Evolutionary conservation across 2,329 filamentous ascomycete species (phyloP).

Genomic region (Chrysoporthe deuterocubensis): DNA sequence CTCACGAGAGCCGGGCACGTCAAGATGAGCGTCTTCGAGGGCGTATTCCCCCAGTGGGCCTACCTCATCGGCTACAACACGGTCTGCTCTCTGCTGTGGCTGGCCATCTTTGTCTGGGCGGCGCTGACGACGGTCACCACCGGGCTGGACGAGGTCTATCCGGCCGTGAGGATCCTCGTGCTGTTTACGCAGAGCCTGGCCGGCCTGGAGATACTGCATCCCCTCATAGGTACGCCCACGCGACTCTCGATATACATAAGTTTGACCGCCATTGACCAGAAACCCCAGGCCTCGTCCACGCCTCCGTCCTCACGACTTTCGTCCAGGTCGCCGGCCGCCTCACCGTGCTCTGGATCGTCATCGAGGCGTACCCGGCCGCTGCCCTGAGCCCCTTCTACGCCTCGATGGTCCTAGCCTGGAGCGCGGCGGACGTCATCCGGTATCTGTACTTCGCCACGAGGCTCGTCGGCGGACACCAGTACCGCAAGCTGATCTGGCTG

Average conservation of each 20-base stretch:
- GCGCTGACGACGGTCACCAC: slow-evolving; percentile 14
- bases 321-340: slow-evolving; percentile 26
- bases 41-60: slow-evolving; percentile 26
- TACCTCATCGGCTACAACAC: slow-evolving; percentile 29
- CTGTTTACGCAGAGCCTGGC: slow-evolving; percentile 25
- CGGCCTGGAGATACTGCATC: slow-evolving; percentile 22
- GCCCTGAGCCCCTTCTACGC: slow-evolving; percentile 15
- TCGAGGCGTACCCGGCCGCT: slow-evolving; percentile 22
- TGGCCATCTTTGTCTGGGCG: slow-evolving; percentile 14
- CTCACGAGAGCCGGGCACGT: neutral
- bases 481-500: slow-evolving; percentile 23
- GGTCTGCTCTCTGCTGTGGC: slow-evolving; percentile 22
- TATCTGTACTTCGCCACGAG: slow-evolving; percentile 26
- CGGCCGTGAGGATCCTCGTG: slow-evolving; percentile 17
- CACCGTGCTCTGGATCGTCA: slow-evolving; percentile 27
- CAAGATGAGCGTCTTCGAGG: slow-evolving; percentile 27
- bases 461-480: slow-evolving; percentile 27
- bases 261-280: slow-evolving; percentile 1
- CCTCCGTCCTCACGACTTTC: slow-evolving; percentile 23
- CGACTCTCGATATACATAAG: neutral
- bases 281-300: slow-evolving; percentile 24
- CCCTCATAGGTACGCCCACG: slow-evolving; percentile 13
- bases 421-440: slow-evolving; percentile 22
- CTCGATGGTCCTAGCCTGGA: slow-evolving; percentile 25
- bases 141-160: slow-evolving; percentile 19